phyloP scores from a whole-genome alignment of 2,329 filamentous ascomycete species.

The Cercospora sesami region DNA sequence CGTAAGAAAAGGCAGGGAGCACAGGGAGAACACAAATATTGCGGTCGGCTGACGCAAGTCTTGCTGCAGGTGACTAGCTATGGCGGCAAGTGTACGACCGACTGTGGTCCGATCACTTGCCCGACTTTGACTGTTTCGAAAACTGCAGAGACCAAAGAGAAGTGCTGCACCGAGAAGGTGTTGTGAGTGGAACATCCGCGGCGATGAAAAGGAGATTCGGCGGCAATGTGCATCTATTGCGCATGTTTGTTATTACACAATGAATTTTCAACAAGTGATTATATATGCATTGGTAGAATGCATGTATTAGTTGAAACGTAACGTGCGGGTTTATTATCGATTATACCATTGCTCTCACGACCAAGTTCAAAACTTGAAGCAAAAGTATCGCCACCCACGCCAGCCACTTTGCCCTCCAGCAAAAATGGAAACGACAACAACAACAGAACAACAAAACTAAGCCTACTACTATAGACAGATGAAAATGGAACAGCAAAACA shows the following conservation, averaged over 20 bases:
- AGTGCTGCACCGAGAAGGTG: conserved; percentile 14
- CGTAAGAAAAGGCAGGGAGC: not conserved
- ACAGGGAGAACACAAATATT: not conserved
- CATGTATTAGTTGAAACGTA: too few relatives aligned
- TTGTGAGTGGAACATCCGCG: not conserved
- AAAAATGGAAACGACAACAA: not conserved
- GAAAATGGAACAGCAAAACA: not conserved
- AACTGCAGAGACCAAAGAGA: not conserved
- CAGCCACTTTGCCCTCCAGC: not conserved
- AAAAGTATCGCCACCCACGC: conserved; percentile 1
- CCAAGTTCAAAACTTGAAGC: not conserved
- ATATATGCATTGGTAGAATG: too few relatives aligned
- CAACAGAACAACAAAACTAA: not conserved
- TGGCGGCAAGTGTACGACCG: conserved; percentile 14
- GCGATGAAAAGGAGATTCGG: not conserved
- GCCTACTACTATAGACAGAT: too few relatives aligned
- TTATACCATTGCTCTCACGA: not conserved
- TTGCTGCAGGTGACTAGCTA: conserved; percentile 5
- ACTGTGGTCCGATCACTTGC: conserved; percentile 21
- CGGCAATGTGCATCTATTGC: not conserved
- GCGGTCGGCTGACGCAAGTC: not conserved
- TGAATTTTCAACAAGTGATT: too few relatives aligned
- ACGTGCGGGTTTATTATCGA: too few relatives aligned
- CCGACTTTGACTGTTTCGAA: conserved; percentile 19
- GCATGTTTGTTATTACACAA: too few relatives aligned